These are phyloP conservation scores for Micractinium sp. DNA, from an alignment of 139 green algal genomes.

Conservation along the genomic window DNA sequence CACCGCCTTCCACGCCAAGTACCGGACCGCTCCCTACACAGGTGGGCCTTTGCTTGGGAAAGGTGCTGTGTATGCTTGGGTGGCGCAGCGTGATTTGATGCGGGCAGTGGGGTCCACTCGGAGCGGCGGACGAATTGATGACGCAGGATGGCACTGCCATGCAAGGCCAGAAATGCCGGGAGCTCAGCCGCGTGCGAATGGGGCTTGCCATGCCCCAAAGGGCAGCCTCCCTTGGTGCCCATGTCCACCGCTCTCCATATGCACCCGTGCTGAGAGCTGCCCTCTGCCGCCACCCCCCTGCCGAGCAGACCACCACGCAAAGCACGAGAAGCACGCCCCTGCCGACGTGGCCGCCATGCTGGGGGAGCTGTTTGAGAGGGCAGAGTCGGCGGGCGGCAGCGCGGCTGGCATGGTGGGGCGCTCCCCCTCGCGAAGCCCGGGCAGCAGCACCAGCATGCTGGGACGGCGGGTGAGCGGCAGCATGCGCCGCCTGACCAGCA, in stretches of 20 bases:
- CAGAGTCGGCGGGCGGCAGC: not conserved
- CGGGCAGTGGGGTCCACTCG: no score
- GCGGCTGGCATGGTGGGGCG: not conserved
- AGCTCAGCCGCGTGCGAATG: not conserved
- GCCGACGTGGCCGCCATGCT: not conserved
- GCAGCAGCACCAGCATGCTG: not conserved
- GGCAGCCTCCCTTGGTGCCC: not conserved
- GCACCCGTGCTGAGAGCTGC: not conserved
- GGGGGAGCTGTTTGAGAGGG: conserved; percentile 9
- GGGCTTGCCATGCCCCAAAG: not conserved
- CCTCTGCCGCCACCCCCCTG: not conserved
- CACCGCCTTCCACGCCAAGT: conserved; percentile 18
- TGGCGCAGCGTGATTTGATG: no score
- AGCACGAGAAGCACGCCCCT: conserved; percentile 8
- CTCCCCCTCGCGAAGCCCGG: not conserved
- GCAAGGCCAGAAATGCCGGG: not conserved
- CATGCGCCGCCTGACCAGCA: not conserved
- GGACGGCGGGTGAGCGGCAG: not conserved
- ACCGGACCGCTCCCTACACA: not conserved
- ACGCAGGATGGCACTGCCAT: no score
- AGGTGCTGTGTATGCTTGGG: not conserved
- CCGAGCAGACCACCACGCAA: conserved; percentile 12
- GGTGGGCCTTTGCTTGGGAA: not conserved
- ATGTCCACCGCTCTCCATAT: not conserved
- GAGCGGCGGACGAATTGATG: no score